Conservation (phyloP, 768 basidiomycete species). For the Bullera alba region DNA sequence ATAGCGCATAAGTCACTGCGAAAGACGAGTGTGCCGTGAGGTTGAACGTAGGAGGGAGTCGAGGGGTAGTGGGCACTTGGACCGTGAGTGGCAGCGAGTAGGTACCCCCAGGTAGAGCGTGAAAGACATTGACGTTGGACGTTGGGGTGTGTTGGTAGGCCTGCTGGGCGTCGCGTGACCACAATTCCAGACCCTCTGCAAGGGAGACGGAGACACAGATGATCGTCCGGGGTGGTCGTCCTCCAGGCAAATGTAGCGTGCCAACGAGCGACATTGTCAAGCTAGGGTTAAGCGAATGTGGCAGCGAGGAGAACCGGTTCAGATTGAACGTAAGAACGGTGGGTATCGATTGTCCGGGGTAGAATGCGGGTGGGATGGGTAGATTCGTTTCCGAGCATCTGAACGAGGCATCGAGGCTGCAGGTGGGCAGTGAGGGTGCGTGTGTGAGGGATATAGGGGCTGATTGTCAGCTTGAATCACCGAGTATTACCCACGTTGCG, state of each 20-base stretch:
- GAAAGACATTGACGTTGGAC: conserved; percentile 14
- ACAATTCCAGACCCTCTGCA: conserved; percentile 30
- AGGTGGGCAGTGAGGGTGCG: conserved; percentile 24
- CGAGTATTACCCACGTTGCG: neutral
- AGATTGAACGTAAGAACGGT: conserved; percentile 30
- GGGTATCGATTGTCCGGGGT: conserved; percentile 39
- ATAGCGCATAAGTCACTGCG: conserved; percentile 36
- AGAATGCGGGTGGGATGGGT: conserved; percentile 36
- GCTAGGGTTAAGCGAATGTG: conserved; percentile 31
- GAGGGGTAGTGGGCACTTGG: conserved; percentile 34
- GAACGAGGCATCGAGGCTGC: conserved; percentile 22
- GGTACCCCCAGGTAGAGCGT: conserved; percentile 32
- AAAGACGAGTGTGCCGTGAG: conserved; percentile 22
- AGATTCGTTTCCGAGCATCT: conserved; percentile 25
- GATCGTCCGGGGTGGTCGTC: conserved; percentile 28
- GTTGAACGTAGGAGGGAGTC: conserved; percentile 33
- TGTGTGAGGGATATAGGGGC: conserved; percentile 17
- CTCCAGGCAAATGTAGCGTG: conserved; percentile 22
- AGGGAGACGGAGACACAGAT: conserved; percentile 41
- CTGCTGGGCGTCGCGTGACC: conserved; percentile 32
- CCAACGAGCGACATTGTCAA: conserved; percentile 39
- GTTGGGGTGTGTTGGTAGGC: conserved; percentile 15
- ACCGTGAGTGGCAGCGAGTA: conserved; percentile 40
- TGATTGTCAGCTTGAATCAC: neutral
- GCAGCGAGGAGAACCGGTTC: conserved; percentile 27